phyloP scores from a whole-genome alignment of 495 filamentous ascomycete species.

The Thozetella sp. region DNA sequence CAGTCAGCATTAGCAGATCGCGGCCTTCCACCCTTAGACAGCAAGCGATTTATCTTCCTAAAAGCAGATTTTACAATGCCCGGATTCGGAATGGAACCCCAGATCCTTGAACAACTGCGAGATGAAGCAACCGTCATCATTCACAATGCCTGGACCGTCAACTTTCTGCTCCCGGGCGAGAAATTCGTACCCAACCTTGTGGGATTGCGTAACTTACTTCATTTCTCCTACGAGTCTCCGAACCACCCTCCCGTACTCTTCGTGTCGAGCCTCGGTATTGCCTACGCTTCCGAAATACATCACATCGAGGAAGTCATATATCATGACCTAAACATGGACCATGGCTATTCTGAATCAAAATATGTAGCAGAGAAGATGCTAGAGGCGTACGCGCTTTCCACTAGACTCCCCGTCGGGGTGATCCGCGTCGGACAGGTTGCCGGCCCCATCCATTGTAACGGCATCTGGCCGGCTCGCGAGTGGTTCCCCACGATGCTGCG shows the following conservation, averaged over 20 bases:
- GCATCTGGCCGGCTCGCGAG: conserved; percentile 22
- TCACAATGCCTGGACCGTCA: background rate
- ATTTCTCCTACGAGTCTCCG: background rate
- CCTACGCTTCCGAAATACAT: background rate
- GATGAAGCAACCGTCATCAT: background rate
- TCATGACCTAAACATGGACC: background rate
- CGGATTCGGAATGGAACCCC: background rate
- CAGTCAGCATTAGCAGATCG: too few species aligned
- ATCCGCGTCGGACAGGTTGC: conserved; percentile 26
- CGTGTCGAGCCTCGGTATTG: background rate
- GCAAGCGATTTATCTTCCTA: background rate
- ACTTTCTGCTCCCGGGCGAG: background rate
- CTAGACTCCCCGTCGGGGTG: conserved; percentile 12
- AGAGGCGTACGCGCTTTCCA: conserved; percentile 13
- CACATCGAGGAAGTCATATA: background rate
- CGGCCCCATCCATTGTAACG: conserved; percentile 11
- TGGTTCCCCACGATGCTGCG: conserved; percentile 25
- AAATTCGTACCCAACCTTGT: background rate
- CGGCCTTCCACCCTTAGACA: background rate
- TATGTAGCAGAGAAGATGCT: conserved; percentile 22
- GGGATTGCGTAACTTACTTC: background rate
- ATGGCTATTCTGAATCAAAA: conserved; percentile 23
- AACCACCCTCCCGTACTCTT: background rate
- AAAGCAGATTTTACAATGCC: background rate
- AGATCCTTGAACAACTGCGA: background rate